phyloP scores from a whole-genome alignment of 805 yeast species.

The Yarrowia osloensis region DNA sequence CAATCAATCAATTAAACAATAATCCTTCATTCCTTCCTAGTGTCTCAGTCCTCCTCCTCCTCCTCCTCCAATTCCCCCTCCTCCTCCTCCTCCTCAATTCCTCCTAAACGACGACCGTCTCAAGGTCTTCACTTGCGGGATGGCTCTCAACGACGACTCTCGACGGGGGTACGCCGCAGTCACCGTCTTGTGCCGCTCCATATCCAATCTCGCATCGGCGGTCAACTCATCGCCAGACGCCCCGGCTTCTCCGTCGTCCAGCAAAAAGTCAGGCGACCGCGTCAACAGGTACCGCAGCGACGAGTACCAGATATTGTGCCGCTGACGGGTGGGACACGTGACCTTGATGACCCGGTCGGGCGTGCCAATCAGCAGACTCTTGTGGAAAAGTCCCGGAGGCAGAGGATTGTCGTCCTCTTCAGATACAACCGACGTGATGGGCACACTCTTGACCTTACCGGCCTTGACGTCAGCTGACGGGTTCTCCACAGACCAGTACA shows the following conservation, averaged over 20 bases:
- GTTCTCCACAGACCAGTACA: slow-evolving; percentile 84
- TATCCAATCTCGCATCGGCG: slow-evolving; percentile 14
- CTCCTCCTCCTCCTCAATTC: background rate
- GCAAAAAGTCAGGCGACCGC: slow-evolving; percentile 36
- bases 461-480: slow-evolving; percentile 70
- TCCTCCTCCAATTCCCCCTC: background rate
- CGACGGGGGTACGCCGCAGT: slow-evolving; percentile 10
- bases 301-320: slow-evolving; percentile 90
- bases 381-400: slow-evolving; percentile 86
- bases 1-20: background rate
- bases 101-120: background rate
- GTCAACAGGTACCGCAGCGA: slow-evolving; percentile 75
- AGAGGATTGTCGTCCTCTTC: slow-evolving; percentile 82
- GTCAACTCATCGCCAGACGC: slow-evolving; percentile 32
- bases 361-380: slow-evolving; percentile 76
- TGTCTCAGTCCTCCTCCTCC: background rate
- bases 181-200: slow-evolving; percentile 21
- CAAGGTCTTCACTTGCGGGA: slow-evolving; percentile 14
- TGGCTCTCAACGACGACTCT: background rate
- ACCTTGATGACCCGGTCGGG: slow-evolving; percentile 66
- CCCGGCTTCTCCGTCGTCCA: slow-evolving; percentile 36
- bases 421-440: slow-evolving; percentile 75
- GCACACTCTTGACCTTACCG: slow-evolving; percentile 73
- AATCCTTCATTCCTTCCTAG: background rate
- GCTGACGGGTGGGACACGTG: slow-evolving; percentile 82